A percentile compares a stretch with the other conserved stretches of the same genome.
phyloP scores from a whole-genome alignment of 129 eudicot species.

The Scalesia atractyloides region DNA sequence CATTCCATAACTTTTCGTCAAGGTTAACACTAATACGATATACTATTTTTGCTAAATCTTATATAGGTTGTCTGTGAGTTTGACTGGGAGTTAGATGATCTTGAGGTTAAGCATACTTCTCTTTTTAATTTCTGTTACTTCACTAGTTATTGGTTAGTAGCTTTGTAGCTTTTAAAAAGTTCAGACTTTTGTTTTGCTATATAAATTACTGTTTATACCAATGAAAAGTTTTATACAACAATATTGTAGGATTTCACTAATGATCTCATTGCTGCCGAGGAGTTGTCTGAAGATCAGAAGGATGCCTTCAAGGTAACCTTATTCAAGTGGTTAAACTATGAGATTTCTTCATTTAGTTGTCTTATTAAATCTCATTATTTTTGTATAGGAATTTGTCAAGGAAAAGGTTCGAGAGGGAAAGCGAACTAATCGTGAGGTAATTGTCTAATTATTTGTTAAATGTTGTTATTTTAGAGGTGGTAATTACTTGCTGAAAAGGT shows the following conservation, averaged over 20 bases:
- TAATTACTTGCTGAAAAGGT: neutral
- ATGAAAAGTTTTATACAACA: neutral
- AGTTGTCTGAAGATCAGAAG: slow-evolving; percentile 70
- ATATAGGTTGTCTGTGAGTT: slow-evolving; percentile 70
- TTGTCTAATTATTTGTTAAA: neutral
- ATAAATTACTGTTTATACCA: neutral
- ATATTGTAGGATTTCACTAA: slow-evolving; percentile 66
- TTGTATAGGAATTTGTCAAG: slow-evolving; percentile 56
- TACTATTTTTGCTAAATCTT: slow-evolving; percentile 9
- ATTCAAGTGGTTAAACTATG: neutral
- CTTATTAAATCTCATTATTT: neutral
- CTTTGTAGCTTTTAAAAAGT: neutral
- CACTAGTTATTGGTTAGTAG: neutral
- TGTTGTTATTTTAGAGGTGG: neutral
- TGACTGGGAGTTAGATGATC: slow-evolving; percentile 90
- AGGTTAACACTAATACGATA: neutral
- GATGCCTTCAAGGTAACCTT: slow-evolving; percentile 70
- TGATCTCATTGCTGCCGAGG: slow-evolving; percentile 70
- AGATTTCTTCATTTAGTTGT: neutral
- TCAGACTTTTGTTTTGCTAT: neutral
- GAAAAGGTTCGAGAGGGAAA: slow-evolving; percentile 85
- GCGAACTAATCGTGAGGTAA: slow-evolving; percentile 88
- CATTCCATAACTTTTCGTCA: neutral
- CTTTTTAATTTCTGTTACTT: neutral
- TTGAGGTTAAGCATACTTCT: slow-evolving; percentile 56